phyloP scores from a whole-genome alignment of 2,329 filamentous ascomycete species.

The Colletotrichum sp. region DNA sequence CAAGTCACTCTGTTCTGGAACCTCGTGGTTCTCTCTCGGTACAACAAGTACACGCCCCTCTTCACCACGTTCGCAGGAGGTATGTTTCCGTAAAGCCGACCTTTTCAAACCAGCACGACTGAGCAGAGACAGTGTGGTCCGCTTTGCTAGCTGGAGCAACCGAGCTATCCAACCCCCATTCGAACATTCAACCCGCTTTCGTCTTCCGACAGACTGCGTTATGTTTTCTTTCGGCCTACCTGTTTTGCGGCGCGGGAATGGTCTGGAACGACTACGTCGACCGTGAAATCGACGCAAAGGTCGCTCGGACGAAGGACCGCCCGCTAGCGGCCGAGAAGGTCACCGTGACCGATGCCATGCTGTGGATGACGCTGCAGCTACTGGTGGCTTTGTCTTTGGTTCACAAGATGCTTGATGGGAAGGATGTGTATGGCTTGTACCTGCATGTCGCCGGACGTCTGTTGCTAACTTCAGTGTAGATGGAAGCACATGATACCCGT shows the following conservation, averaged over 20 bases:
- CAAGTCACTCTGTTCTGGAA: conserved; percentile 16
- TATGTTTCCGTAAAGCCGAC: background rate
- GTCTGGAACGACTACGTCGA: conserved; percentile 35
- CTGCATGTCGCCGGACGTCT: background rate
- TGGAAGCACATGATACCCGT: conserved; percentile 25
- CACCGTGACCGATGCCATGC: conserved; percentile 26
- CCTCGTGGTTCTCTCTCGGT: conserved; percentile 10
- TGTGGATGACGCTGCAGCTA: conserved; percentile 15
- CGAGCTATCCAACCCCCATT: background rate
- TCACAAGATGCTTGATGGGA: conserved; percentile 12
- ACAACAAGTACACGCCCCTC: conserved; percentile 17
- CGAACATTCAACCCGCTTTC: conserved; percentile 10
- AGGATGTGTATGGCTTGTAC: conserved; percentile 7
- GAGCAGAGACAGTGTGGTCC: conserved; percentile 14
- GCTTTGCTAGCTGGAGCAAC: conserved; percentile 13
- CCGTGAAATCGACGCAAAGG: conserved; percentile 30
- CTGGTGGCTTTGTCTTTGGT: conserved; percentile 11
- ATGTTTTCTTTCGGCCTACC: conserved; percentile 26
- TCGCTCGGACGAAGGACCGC: conserved; percentile 31
- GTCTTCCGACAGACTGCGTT: conserved; percentile 27
- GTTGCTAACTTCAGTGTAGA: conserved; percentile 5
- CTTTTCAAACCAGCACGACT: background rate
- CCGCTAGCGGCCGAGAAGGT: conserved; percentile 28
- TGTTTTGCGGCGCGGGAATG: conserved; percentile 33
- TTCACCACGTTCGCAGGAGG: conserved; percentile 20